Percentiles rank a stretch among this genome's conserved stretches.
Evolutionary conservation across 2,329 filamentous ascomycete species (phyloP).

Genomic region (Penicillium sp.): DNA sequence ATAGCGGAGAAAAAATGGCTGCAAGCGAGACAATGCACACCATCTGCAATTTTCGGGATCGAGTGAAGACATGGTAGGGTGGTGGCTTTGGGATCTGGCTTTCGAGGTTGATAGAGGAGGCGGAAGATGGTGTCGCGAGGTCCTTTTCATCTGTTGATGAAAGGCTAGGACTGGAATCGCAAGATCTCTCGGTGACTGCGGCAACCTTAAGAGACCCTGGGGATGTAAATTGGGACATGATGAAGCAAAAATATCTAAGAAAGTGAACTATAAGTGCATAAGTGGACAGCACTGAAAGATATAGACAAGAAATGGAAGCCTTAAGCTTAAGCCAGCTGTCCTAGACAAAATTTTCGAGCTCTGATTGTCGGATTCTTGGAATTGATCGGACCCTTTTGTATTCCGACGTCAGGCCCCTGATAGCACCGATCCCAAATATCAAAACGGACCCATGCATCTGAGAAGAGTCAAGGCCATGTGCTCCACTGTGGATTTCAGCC

Average conservation of each 20-base stretch:
- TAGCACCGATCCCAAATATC: constrained; percentile 12
- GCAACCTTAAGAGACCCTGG: constrained; percentile 13
- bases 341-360: constrained; percentile 1
- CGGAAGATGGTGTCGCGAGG: constrained; percentile 10
- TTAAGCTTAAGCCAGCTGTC: not conserved
- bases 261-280: constrained; percentile 1
- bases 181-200: constrained; percentile 6
- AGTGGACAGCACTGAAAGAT: constrained; percentile 1
- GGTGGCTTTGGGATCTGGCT: constrained; percentile 10
- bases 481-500: constrained; percentile 24
- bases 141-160: constrained; percentile 15
- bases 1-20: constrained; percentile 46
- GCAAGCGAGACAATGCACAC: constrained; percentile 41
- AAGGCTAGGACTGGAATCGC: constrained; percentile 14
- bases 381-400: constrained; percentile 19
- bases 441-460: constrained; percentile 10
- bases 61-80: constrained; percentile 36
- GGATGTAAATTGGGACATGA: constrained; percentile 11
- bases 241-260: constrained; percentile 2
- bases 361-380: not conserved
- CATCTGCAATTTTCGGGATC: constrained; percentile 37
- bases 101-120: constrained; percentile 19
- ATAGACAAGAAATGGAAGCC: constrained; percentile 3
- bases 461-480: constrained; percentile 17
- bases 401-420: constrained; percentile 9